A percentile compares a stretch with the other conserved stretches of the same genome.
Evolutionary conservation across 225 moss, liverwort and hornwort species (phyloP).

Genomic region (Sphagnum tenellum): DNA sequence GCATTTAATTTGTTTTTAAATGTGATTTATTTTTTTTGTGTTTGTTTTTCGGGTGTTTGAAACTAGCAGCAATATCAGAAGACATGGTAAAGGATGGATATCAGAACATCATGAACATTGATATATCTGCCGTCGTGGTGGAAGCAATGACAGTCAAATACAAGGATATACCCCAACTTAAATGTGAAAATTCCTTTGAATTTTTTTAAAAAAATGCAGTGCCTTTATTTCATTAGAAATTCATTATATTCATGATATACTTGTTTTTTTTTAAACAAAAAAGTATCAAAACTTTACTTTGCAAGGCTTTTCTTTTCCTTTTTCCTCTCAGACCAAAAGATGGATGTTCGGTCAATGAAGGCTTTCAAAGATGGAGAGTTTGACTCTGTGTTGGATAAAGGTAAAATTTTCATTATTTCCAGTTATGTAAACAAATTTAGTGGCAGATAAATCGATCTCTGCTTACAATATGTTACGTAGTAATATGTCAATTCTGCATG

Average conservation of each 20-base stretch:
- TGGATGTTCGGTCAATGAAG: constrained; percentile 43
- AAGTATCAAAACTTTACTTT: too few relatives aligned
- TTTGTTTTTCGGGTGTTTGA: neutral
- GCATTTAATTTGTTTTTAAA: too few relatives aligned
- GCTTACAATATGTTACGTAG: too few relatives aligned
- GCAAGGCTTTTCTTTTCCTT: too few relatives aligned
- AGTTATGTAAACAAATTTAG: too few relatives aligned
- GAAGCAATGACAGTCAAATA: constrained; percentile 75
- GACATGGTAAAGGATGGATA: constrained; percentile 91
- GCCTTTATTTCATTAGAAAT: too few relatives aligned
- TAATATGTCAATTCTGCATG: too few relatives aligned
- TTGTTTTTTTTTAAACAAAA: too few relatives aligned
- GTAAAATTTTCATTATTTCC: neutral
- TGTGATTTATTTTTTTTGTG: too few relatives aligned
- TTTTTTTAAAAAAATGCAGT: too few relatives aligned
- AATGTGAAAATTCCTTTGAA: constrained; percentile 21
- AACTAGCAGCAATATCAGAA: constrained; percentile 61
- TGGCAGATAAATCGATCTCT: too few relatives aligned
- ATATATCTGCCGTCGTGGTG: constrained; percentile 83
- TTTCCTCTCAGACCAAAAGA: neutral
- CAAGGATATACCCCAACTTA: constrained; percentile 60
- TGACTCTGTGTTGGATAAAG: constrained; percentile 37
- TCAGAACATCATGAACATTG: constrained; percentile 67
- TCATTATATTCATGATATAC: too few relatives aligned
- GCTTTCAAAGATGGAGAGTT: constrained; percentile 27